Percentiles rank a stretch among this genome's conserved stretches.
phyloP scores from a whole-genome alignment of 2,329 filamentous ascomycete genomes.

The Phyllosticta capitalensis region DNA sequence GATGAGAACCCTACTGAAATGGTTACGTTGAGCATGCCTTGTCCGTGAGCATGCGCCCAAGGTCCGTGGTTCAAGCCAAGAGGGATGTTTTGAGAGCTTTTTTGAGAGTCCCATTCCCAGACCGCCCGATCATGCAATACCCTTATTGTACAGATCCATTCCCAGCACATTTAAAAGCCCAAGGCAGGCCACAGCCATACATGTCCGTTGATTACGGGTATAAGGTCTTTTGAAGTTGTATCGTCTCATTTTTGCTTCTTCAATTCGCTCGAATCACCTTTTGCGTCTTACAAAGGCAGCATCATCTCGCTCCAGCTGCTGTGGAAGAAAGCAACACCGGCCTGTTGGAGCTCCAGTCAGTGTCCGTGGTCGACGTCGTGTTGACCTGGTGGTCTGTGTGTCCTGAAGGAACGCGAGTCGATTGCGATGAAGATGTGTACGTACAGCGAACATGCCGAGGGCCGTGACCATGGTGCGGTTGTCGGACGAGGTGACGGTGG shows the following conservation, averaged over 20 bases:
- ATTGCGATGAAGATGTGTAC: constrained; percentile 15
- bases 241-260: neutral
- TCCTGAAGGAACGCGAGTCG: neutral
- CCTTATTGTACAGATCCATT: neutral
- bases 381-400: neutral
- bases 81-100: neutral
- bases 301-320: constrained; percentile 45
- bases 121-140: neutral
- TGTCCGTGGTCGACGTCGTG: neutral
- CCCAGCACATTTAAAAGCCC: neutral
- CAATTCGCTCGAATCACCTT: neutral
- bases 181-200: neutral
- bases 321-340: constrained; percentile 43
- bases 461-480: constrained; percentile 41
- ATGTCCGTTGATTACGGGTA: neutral
- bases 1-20: too few species aligned
- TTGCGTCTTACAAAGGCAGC: constrained; percentile 35
- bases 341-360: constrained; percentile 21
- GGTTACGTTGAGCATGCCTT: too few species aligned
- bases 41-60: too few species aligned
- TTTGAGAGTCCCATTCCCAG: neutral
- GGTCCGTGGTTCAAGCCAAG: neutral
- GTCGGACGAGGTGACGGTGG: constrained; percentile 36
- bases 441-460: constrained; percentile 42
- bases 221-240: neutral